Evolutionary conservation across 2,329 filamentous ascomycete genomes (phyloP).

Genomic region (Metarhizium sp.): DNA sequence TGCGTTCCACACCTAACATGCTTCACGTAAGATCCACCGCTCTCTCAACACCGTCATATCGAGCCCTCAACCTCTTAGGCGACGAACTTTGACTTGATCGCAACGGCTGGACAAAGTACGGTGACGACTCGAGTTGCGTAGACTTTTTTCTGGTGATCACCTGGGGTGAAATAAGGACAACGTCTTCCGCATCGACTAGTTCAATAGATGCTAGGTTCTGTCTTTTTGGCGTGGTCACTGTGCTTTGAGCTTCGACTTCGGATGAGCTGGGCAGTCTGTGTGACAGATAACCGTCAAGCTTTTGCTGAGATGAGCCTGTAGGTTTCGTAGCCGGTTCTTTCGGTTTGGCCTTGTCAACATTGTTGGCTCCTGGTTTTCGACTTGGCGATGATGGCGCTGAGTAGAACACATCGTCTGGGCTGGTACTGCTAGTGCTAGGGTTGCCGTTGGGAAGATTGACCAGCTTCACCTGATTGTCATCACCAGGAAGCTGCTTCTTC

Average conservation of each 20-base stretch:
- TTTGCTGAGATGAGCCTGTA: neutral
- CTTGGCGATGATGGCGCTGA: neutral
- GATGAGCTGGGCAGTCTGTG: slow-evolving; percentile 4
- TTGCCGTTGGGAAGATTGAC: slow-evolving; percentile 11
- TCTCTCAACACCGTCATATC: slow-evolving; percentile 24
- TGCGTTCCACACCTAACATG: neutral
- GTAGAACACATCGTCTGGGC: neutral
- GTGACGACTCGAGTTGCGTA: neutral
- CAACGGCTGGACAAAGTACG: slow-evolving; percentile 5
- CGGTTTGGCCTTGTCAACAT: neutral
- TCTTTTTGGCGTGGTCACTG: neutral
- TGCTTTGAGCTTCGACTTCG: slow-evolving; percentile 1
- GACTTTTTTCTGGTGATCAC: neutral
- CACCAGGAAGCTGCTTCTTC: neutral
- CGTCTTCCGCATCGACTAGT: slow-evolving; percentile 3
- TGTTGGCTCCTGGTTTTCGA: neutral
- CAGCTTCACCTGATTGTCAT: slow-evolving; percentile 10
- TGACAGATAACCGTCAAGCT: neutral
- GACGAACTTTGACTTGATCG: slow-evolving; percentile 3
- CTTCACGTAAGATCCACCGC: slow-evolving; percentile 10
- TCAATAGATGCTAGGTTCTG: neutral
- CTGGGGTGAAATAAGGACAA: neutral
- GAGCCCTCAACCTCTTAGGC: neutral
- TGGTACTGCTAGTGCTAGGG: slow-evolving; percentile 7
- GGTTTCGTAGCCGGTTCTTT: neutral